Evolutionary conservation across 2,329 filamentous ascomycete genomes (phyloP).

Genomic region (Alternaria arbusti): DNA sequence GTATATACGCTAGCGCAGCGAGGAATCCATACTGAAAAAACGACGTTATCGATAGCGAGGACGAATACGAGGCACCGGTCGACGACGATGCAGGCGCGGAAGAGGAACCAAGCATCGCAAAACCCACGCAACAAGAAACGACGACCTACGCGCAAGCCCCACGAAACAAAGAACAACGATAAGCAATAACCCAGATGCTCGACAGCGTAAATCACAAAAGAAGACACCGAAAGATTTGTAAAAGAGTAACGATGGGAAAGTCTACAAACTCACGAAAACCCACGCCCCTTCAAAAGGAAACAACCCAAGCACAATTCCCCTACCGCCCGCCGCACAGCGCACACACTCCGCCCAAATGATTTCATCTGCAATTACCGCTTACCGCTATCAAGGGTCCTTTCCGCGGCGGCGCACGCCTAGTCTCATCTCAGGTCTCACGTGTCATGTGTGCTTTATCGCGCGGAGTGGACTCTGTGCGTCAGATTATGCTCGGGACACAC

Average conservation of each 20-base stretch:
- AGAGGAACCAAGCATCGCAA: conserved; percentile 3
- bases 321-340: not conserved
- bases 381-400: not conserved
- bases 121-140: not conserved
- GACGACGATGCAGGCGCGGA: conserved; percentile 6
- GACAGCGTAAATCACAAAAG: not conserved
- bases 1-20: conserved; percentile 37
- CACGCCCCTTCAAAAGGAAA: not conserved
- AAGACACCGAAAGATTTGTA: not conserved
- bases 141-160: not conserved
- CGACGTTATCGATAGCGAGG: conserved; percentile 25
- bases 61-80: not conserved
- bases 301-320: not conserved
- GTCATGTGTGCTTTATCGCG: not conserved
- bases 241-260: not conserved
- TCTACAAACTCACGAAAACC: not conserved
- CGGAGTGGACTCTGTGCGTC: not conserved
- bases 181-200: not conserved
- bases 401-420: not conserved
- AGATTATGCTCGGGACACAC: not conserved
- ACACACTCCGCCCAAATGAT: not conserved
- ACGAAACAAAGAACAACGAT: not conserved
- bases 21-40: conserved; percentile 42
- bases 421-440: not conserved
- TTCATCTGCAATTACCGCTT: not conserved